Base-by-base conservation (phyloP, 768 basidiomycete genomes). In the Mycena rosella region DNA sequence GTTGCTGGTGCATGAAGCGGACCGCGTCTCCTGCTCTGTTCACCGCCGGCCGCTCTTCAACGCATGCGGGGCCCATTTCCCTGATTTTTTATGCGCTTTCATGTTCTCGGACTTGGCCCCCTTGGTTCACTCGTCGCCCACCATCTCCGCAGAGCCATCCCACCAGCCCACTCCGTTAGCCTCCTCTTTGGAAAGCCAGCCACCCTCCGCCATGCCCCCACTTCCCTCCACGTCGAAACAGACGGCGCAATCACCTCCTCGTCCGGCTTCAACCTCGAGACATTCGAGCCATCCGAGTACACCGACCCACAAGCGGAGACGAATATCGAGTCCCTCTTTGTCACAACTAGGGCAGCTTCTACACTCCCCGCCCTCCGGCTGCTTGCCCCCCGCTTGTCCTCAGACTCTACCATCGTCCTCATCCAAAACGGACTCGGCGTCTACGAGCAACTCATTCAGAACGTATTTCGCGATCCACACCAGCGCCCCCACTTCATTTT, bases 351-450 rank as follows among this genome's bases (percentile, higher is more conserved):
- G 77, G 91, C 94, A 1, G 84, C 89, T 18, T 82, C 85, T 11
- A 92, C 92, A 5, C 56, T 90, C 5, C 74, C 77, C 3, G 88
- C 91, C 5, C 71, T 99, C 38, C 77, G 78, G 20, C 74, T 77
- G 0, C 86, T 98, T 61, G 78, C 86, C 20, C 88, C 87, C 15
- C 87, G 95, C 20, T 79, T 98, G 22, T 82, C 85, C 5, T 75
- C 85, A 0, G 77, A 86, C 55, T 92, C 91, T 48, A 97, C 96
- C 38, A 89, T 99, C 70, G 93, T 97, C 3, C 86, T 99, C n/a
- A 79, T 98, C 59, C 94, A 97, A 74, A 97, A 97, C 76, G 97
- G 97, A 27, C 93, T 98, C 90, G 97, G 96, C 14, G 81, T 96
- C 11, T 94, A 95, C 77, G 96, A 99, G 62, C 15, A 83, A 45